Base-by-base conservation (phyloP, 75 land plant genomes). In the Selaginella tamariscina region DNA sequence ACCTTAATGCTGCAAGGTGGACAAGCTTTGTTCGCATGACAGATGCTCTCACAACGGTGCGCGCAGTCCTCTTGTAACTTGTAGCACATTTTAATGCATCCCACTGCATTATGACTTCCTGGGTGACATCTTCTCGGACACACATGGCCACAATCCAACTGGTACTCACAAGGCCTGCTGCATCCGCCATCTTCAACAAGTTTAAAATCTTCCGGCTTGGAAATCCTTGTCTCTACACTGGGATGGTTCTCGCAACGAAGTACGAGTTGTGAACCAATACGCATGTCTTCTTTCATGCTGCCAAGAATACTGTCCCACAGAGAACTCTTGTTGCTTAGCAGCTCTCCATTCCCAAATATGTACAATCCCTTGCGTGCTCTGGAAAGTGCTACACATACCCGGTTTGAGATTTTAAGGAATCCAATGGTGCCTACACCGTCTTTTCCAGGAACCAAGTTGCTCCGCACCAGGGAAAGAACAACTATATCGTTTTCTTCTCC, bases 301-400 rank as follows among this genome's bases (percentile, higher is more conserved):
- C 71, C 27, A n/a, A 71, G 26, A 1, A 74, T 59, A 29, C 32
- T 49, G 27, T 32, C 27, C 74, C 76, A 74, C 15, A 70, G 30
- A 32, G n/a, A 2, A 33, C 75, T 73, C 55, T 62, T 74, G 20
- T 32, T 20, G 1, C 28, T n/a, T 29, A 75, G 55, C 21, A 75
- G 69, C 28, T 30, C 33, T 20, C 67, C 77, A 65, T 72, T 75
- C 8, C 77, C 77, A 27, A 75, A 75, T 13, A 75, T 71, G 32
- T 74, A 75, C 22, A 75, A 28, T 15, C 75, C 77, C 31, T 65
- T 30, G 62, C 75, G 72, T 21, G 77, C 77, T 32, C 77, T 63
- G 29, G 77, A 75, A 13, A 75, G 44, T 5, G 73, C 74, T 29
- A 74, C 76, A 71, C 74, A 70, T 13, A 74, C 44, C 54, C 76